Evolutionary conservation across 2,329 filamentous ascomycete genomes (phyloP), one percentile per base, ranked within the genome.

Genomic region (Xylariaceae sp.): DNA sequence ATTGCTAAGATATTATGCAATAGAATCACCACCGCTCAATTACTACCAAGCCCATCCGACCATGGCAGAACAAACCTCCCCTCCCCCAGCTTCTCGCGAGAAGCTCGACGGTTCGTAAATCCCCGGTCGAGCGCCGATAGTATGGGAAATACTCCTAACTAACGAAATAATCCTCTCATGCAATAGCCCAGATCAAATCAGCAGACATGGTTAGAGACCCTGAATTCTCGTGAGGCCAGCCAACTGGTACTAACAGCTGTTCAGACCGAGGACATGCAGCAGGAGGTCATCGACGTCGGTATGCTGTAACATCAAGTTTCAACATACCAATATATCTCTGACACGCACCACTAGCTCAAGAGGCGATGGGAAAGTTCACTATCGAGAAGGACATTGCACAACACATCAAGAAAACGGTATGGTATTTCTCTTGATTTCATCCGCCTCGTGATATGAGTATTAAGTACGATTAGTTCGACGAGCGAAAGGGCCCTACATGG

Each of bases 401-500:
- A 47, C 69, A 72, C 50, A 72, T 73, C 62, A 72, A 72, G 62
- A 68, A 69, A 52, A 73, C 70, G 12, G 71, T 73, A 65, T 19
- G 71, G 58, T 37, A 21, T 14, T 26, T 19, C 43, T 41, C 2
- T 17, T 8, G 6, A 2, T 17, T 8, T 4, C n/a, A 4, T 6
- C 9, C 17, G 28, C 24, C 16, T 29, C 4, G 16, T 9, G 9
- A 23, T 29, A 17, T 44, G 21, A n/a, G 29, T 44, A 48, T 43
- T 59, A 29, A 56, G 29, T 39, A 29, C 33, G 9, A 54, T 50
- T 70, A 98, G 94, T 98, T 99, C 71, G 95, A 99, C 75, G 90
- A 91, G 71, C 89, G 93, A 74, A 97, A 97, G 81, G 95, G 95
- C 31, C 93, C 94, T 62, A 99, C 95, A 74, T 99, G 94, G 95